Evolutionary conservation across 257 asterid genomes (phyloP).

Genomic region (Marsdenia floribunda): DNA sequence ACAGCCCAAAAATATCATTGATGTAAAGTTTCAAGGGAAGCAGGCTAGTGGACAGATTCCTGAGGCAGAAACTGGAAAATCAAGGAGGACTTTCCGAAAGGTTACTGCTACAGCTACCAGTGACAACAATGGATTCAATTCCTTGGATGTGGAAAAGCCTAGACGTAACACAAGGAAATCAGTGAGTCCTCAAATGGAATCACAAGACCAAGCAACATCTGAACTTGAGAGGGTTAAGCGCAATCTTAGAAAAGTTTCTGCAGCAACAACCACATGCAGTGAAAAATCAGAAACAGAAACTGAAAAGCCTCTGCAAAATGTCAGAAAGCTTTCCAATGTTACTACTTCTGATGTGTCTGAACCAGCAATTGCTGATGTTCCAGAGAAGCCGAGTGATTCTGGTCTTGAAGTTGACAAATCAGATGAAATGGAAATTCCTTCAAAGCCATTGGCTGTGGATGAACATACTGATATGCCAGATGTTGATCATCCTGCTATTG

Average conservation of each 20-base stretch:
- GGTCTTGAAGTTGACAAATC: constrained; percentile 26
- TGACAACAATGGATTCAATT: constrained; percentile 38
- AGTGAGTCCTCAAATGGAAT: constrained; percentile 44
- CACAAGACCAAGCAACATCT: constrained; percentile 52
- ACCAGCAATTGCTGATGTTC: constrained; percentile 24
- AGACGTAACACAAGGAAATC: constrained; percentile 50
- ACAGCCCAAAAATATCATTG: constrained; percentile 32
- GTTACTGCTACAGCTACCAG: constrained; percentile 39
- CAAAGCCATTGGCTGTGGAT: constrained; percentile 24
- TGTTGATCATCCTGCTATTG: constrained; percentile 35
- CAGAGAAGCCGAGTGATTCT: constrained; percentile 23
- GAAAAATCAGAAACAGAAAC: constrained; percentile 50
- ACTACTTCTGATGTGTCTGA: constrained; percentile 39
- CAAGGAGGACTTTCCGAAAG: constrained; percentile 68
- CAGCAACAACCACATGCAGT: constrained; percentile 40
- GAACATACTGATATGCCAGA: constrained; percentile 32
- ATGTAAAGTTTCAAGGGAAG: constrained; percentile 53
- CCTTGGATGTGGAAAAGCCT: constrained; percentile 54
- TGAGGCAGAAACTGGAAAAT: constrained; percentile 53
- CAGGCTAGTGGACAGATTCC: constrained; percentile 25
- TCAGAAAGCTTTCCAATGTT: constrained; percentile 24
- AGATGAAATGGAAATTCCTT: constrained; percentile 30
- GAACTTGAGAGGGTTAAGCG: constrained; percentile 41
- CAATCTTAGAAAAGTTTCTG: constrained; percentile 44
- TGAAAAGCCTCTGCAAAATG: constrained; percentile 44